Percentiles rank a stretch among this genome's conserved stretches.
phyloP scores from a whole-genome alignment of 2,329 filamentous ascomycete genomes.

The Eutypa lata region DNA sequence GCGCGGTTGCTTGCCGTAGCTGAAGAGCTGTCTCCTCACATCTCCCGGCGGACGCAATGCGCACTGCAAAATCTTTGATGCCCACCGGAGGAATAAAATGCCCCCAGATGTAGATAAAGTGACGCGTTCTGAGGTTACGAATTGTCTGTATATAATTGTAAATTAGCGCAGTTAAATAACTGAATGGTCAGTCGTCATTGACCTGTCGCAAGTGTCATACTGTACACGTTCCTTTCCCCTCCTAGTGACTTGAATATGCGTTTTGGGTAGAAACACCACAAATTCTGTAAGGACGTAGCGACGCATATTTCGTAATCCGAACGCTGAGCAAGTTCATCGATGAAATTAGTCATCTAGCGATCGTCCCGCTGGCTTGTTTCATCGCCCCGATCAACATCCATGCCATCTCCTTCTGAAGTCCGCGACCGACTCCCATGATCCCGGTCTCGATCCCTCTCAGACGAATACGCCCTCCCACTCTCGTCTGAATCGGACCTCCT shows the following conservation, averaged over 20 bases:
- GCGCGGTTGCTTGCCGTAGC: slow-evolving; percentile 59
- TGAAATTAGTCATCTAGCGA: background rate
- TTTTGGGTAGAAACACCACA: background rate
- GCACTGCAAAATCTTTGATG: background rate
- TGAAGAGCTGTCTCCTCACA: slow-evolving; percentile 27
- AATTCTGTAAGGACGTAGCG: background rate
- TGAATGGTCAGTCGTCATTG: background rate
- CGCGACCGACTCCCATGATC: slow-evolving; percentile 24
- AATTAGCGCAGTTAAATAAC: background rate
- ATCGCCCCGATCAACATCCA: slow-evolving; percentile 37
- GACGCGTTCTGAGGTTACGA: too few species aligned
- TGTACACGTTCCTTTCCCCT: background rate
- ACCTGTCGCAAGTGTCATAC: background rate
- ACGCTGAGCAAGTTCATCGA: too few species aligned
- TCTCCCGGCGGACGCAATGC: slow-evolving; percentile 8
- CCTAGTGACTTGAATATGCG: background rate
- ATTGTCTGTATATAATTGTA: slow-evolving; percentile 1
- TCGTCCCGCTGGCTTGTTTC: slow-evolving; percentile 4
- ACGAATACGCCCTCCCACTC: slow-evolving; percentile 12
- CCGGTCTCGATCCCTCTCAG: slow-evolving; percentile 12
- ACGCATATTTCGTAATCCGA: background rate
- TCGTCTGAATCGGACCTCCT: slow-evolving; percentile 17
- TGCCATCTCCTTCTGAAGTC: slow-evolving; percentile 21
- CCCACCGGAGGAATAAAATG: background rate
- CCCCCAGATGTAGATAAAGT: background rate